phyloP scores from a whole-genome alignment of 2,329 filamentous ascomycete genomes.

The Penicillium capsulatum region DNA sequence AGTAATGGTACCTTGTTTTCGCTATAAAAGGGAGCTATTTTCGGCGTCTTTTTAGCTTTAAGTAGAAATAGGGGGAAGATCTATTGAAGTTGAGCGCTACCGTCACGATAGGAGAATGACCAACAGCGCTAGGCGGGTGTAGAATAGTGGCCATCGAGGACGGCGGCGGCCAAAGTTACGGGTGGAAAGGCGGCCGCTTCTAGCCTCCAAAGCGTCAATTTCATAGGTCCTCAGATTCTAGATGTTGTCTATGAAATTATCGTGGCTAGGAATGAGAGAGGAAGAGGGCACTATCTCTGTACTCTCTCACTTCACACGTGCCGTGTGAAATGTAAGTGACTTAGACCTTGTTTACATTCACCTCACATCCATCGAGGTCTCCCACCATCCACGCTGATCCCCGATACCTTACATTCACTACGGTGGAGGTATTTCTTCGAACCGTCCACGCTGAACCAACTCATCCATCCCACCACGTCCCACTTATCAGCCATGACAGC shows the following conservation, averaged over 20 bases:
- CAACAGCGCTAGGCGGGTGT: conserved; percentile 14
- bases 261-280: too few relatives aligned
- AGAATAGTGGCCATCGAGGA: conserved; percentile 14
- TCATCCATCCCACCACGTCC: too few relatives aligned
- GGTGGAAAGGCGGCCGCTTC: conserved; percentile 17
- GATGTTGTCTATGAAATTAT: conserved; percentile 11
- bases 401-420: too few relatives aligned
- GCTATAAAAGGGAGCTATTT: conserved; percentile 18
- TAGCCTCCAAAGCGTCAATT: conserved; percentile 16
- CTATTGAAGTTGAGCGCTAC: conserved; percentile 9
- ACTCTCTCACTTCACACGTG: too few relatives aligned
- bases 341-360: too few relatives aligned
- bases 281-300: too few relatives aligned
- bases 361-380: too few relatives aligned
- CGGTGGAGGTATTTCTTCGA: too few relatives aligned
- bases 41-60: conserved; percentile 14
- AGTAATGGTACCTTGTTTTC: conserved; percentile 2
- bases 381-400: too few relatives aligned
- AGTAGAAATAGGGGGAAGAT: conserved; percentile 15
- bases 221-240: conserved; percentile 22
- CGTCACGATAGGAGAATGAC: conserved; percentile 9
- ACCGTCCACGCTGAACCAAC: too few relatives aligned
- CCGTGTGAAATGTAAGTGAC: too few relatives aligned
- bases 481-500: too few relatives aligned
- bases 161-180: conserved; percentile 13